Evolutionary conservation across 208 protist genomes (phyloP), one percentile per base, ranked within the genome.

Genomic region (Wallacemonas rigidus): DNA sequence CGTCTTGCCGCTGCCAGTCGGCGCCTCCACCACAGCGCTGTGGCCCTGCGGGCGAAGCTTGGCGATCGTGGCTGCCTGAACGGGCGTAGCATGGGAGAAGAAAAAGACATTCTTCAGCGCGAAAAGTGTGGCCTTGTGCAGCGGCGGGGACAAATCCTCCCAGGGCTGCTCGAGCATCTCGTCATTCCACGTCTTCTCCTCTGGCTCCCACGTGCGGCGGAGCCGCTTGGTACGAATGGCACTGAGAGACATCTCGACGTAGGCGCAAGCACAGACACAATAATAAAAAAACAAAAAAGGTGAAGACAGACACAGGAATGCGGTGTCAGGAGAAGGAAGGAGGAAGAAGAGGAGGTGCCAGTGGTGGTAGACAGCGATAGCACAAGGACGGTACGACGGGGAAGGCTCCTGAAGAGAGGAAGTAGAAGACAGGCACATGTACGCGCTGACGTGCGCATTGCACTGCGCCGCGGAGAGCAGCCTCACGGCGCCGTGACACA

Each of bases 1-100:
- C 12, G 98, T 99, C 84, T 99, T 99, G 14, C 98, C 98, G 43
- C 98, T 99, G 26, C 98, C 98, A 0, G 98, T 99, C 2, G 98
- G 98, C 1, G 90, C 95, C 77, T 99, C 98, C 15, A 99, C 80
- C 26, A 99, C 50, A 0, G 73, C 81, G 63, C 89, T 94, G 40
- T 79, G 50, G 1, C 89, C 86, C 6, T 67, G 67, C 26, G 50
- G 48, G 2, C 85, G 58, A n/a, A 97, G 74, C 9, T 80, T 63
- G 8, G 64, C 45, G 55, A 98, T 85, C 35, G 89, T 74, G 26
- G 69, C 71, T 1, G 88, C 84, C 85, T 98, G 95, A 17, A 98
- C 89, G 1, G 94, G 79, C 6, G 95, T 95, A n/a, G 93, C 92
- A 71, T 94, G 88, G 1, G 90, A 94, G 57, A 98, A 98, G 57